These are phyloP conservation scores for Penicillium macrosclerotiorum DNA, from an alignment of 495 filamentous ascomycete species.

Conservation along the genomic window DNA sequence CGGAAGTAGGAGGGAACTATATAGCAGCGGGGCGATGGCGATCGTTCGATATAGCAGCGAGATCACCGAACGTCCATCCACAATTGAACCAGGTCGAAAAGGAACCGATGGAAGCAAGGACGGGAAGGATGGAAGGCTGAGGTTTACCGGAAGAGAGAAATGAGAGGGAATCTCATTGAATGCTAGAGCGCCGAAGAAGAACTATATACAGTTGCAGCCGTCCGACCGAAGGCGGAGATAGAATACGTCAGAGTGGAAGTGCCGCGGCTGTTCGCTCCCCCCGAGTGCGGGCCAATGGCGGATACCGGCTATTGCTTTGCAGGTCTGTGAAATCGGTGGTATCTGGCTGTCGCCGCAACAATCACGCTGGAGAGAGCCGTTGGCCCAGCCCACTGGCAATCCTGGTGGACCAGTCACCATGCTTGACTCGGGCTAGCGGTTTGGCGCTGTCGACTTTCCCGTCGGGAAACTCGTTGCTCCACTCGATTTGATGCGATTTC, in stretches of 20 bases:
- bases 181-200: not conserved
- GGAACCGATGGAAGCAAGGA: not conserved
- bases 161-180: conserved; percentile 11
- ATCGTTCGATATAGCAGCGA: not conserved
- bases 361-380: too few relatives aligned
- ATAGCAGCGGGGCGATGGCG: not conserved
- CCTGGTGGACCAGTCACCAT: too few relatives aligned
- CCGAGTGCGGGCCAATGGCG: not conserved
- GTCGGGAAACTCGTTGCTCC: conserved; percentile 25
- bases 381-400: too few relatives aligned
- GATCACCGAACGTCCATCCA: conserved; percentile 2
- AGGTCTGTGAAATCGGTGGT: not conserved
- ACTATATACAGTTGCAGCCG: conserved; percentile 24
- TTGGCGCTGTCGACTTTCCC: conserved; percentile 31
- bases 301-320: not conserved
- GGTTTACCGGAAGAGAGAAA: conserved; percentile 1
- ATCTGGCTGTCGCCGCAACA: too few relatives aligned
- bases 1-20: not conserved
- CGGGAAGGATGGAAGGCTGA: not conserved
- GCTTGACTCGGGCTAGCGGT: too few relatives aligned
- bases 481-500: too few relatives aligned
- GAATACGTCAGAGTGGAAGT: conserved; percentile 37
- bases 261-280: conserved; percentile 31
- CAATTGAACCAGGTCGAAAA: too few relatives aligned
- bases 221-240: conserved; percentile 24